Evolutionary conservation across 1,284 basidiomycete species (phyloP).

Genomic region (Farysia itapuensis): DNA sequence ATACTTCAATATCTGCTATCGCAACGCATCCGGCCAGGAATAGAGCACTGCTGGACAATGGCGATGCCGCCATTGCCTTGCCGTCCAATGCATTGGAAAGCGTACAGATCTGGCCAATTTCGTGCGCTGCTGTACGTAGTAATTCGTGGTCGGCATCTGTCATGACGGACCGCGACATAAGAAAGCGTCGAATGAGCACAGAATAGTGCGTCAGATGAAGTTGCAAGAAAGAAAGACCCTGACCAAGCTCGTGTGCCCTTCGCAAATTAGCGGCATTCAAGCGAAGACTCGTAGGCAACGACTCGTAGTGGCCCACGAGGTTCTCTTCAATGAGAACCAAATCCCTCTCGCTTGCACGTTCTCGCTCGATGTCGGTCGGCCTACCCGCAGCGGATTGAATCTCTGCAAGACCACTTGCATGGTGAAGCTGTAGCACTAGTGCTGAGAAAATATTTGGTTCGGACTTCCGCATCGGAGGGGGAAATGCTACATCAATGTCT

Average conservation of each 20-base stretch:
- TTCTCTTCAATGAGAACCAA: conserved; percentile 15
- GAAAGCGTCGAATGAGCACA: conserved; percentile 14
- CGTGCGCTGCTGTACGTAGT: conserved; percentile 15
- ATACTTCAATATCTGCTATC: conserved; percentile 15
- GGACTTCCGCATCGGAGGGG: conserved; percentile 11
- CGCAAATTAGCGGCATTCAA: conserved; percentile 11
- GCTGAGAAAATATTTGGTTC: conserved; percentile 32
- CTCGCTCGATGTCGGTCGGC: conserved; percentile 1
- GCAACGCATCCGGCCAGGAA: conserved; percentile 16
- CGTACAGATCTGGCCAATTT: conserved; percentile 19
- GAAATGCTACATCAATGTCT: conserved; percentile 24
- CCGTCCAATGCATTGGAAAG: conserved; percentile 13
- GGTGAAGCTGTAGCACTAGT: conserved; percentile 29
- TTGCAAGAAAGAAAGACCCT: conserved; percentile 21
- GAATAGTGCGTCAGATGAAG: conserved; percentile 30
- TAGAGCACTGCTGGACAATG: conserved; percentile 11
- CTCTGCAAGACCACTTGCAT: conserved; percentile 17
- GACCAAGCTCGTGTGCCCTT: conserved; percentile 10
- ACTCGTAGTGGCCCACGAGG: conserved; percentile 20
- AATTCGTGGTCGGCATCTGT: conserved; percentile 13
- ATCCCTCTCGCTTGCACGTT: conserved; percentile 9
- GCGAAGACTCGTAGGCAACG: conserved; percentile 16
- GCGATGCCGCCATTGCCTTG: conserved; percentile 15
- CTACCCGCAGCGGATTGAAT: conserved; percentile 1
- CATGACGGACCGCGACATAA: conserved; percentile 8